Evolutionary conservation across 2,329 filamentous ascomycete species (phyloP), one percentile per base, ranked within the genome.

Genomic region (Fusarium mexicanum): DNA sequence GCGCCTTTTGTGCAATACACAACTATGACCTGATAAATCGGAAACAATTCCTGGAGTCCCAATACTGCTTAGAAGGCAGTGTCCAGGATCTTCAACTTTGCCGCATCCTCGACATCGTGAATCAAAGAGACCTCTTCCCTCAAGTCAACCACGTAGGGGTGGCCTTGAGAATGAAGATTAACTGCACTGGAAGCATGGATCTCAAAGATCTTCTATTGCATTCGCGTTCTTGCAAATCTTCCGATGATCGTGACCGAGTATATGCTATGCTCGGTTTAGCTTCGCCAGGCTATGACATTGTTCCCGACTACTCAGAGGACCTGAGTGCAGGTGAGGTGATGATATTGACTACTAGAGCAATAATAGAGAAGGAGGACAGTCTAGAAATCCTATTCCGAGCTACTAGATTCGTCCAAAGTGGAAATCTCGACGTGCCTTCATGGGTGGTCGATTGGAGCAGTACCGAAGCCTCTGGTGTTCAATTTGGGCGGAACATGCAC

Each of bases 311-410:
- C 11, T 37, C 50, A 12, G 0, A 6, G 0, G n/a, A 26, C 8
- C 3, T 26, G 3, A 53, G 0, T 1, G 31, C n/a, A 8, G 2
- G 0, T 0, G 2, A 53, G 4, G 50, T 53, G 6, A 53, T 53
- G 50, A 12, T 12, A 3, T 8, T 6, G 8, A 53, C 50, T 6
- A 53, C 50, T 4, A 20, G 3, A 2, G 50, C 50, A 3, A 53
- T 53, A 1, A 53, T 53, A 7, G 9, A 53, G 0, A 53, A 37
- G 13, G 50, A 53, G 6, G 3, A 26, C 0, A 37, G 18, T 2
- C n/a, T 53, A 0, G 0, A 3, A 4, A 3, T 53, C 3, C 8
- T 53, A 0, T 8, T 11, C 0, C 3, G 2, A 3, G 33, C 50
- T 8, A 12, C 33, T 0, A 37, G 0, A 8, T 20, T 53, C 0